Base-by-base conservation (phyloP, 257 asterid species). In the Solanum virginianum region DNA sequence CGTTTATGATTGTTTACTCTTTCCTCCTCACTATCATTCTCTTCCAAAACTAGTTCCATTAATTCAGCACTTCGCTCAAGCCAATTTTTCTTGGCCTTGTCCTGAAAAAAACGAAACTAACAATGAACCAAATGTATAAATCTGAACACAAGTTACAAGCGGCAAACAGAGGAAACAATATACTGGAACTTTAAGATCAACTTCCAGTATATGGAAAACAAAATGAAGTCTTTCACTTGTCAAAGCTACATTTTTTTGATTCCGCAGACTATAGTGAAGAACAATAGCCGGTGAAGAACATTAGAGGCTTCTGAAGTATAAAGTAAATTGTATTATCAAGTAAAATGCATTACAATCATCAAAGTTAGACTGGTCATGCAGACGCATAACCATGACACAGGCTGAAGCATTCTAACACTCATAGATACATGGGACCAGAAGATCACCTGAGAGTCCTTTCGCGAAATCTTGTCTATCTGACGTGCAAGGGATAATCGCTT, bases 401-500 rank as follows among this genome's bases (percentile, higher is more conserved):
- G 65, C 53, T 26, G 65, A 53, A 77, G 17, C 82, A 49, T 75
- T 75, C 3, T 26, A 29, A 53, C 82, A 77, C 17, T 18, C 16
- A 16, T 5, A 77, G 47, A 79, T 79, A 26, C 10, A 17, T 26
- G 24, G 26, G 47, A 53, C 47, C 16, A 54, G 65, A 53, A 74
- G 65, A 85, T 85, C 88, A 96, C 99, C 99, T 93, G 95, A 85
- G 98, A 93, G 86, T 92, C 92, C 90, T 93, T 96, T 65, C 94
- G 90, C 26, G 74, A 55, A 83, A 95, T 91, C 90, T 94, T 95
- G 91, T 96, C 99, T 86, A 96, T 92, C 90, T 94, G 98, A 80
- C 89, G 94, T 63, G 99, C 99, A 90, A 96, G 97, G 80, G 98
- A 94, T 86, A 93, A 88, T 85, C 98, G 91, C 88, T 92, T 95